These are phyloP conservation scores for Diaporthe sp. DNA, from an alignment of 2,329 filamentous ascomycete genomes.

Conservation along the genomic window DNA sequence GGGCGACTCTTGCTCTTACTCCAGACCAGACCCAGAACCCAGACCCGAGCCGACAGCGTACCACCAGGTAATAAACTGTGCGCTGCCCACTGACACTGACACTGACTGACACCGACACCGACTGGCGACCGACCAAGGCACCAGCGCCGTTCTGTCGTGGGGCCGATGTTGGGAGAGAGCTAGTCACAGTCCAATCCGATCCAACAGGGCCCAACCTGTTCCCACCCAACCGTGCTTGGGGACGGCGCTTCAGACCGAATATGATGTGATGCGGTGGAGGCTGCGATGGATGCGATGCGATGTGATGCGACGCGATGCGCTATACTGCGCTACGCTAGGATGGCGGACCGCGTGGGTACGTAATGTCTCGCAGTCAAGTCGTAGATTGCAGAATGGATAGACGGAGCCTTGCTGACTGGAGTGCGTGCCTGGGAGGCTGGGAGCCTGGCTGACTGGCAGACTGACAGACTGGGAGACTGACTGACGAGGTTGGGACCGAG, in stretches of 20 bases:
- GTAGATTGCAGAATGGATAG: neutral
- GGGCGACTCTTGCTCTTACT: slow-evolving; percentile 15
- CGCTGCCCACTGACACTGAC: slow-evolving; percentile 14
- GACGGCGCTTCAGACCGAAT: slow-evolving; percentile 25
- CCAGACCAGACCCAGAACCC: slow-evolving; percentile 25
- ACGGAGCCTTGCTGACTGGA: slow-evolving; percentile 5
- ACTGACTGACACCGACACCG: slow-evolving; percentile 16
- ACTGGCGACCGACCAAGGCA: slow-evolving; percentile 28
- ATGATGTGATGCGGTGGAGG: slow-evolving; percentile 10
- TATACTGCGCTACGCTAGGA: slow-evolving; percentile 19
- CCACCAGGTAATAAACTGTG: slow-evolving; percentile 2
- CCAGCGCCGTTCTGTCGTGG: slow-evolving; percentile 23
- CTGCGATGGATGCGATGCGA: neutral
- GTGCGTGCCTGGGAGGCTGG: neutral
- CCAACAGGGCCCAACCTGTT: slow-evolving; percentile 15
- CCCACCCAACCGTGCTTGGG: slow-evolving; percentile 13
- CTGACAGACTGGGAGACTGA: neutral
- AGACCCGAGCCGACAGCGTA: slow-evolving; percentile 29
- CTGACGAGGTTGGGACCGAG: slow-evolving; percentile 20
- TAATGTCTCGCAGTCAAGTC: slow-evolving; percentile 1
- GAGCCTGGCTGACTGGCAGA: neutral
- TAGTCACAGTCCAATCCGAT: slow-evolving; percentile 22
- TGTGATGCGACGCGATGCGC: slow-evolving; percentile 15
- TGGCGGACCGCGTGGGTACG: neutral
- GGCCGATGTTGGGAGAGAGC: slow-evolving; percentile 23